These are phyloP conservation scores for Pleurotus eryngii DNA, from an alignment of 768 basidiomycete species.

Conservation along the genomic window DNA sequence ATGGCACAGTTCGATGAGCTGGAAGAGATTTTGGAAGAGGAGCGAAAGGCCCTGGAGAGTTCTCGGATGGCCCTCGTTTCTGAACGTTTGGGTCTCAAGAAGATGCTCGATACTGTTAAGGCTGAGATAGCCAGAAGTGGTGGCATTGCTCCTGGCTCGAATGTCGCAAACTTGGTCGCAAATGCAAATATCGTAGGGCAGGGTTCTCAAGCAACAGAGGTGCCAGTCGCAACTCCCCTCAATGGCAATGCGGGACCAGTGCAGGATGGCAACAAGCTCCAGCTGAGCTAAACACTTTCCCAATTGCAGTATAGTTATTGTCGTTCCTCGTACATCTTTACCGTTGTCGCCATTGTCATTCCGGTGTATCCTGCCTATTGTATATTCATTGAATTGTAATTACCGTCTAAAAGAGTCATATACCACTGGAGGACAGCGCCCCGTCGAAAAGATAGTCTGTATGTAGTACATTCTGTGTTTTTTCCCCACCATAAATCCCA, in stretches of 20 bases:
- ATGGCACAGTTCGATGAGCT: conserved; percentile 93
- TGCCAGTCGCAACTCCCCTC: conserved; percentile 38
- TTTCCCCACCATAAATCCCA: background rate
- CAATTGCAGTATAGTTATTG: background rate
- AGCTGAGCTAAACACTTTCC: conserved; percentile 33
- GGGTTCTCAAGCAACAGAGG: conserved; percentile 54
- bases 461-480: too few species aligned
- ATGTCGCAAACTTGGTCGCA: conserved; percentile 26
- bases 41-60: conserved; percentile 81
- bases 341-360: too few species aligned
- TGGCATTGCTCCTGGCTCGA: conserved; percentile 32
- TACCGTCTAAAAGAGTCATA: too few species aligned
- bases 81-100: conserved; percentile 72
- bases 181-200: conserved; percentile 51
- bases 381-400: too few species aligned
- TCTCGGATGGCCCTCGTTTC: conserved; percentile 74
- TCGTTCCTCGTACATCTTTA: too few species aligned
- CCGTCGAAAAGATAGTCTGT: too few species aligned
- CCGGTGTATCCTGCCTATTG: too few species aligned
- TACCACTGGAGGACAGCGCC: too few species aligned
- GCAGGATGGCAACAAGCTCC: conserved; percentile 50
- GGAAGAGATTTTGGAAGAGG: conserved; percentile 89
- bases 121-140: conserved; percentile 52
- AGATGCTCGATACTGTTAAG: conserved; percentile 65
- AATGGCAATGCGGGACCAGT: conserved; percentile 57